These are phyloP conservation scores for Neurospora sp. DNA, from an alignment of 495 filamentous ascomycete species.

Conservation along the genomic window DNA sequence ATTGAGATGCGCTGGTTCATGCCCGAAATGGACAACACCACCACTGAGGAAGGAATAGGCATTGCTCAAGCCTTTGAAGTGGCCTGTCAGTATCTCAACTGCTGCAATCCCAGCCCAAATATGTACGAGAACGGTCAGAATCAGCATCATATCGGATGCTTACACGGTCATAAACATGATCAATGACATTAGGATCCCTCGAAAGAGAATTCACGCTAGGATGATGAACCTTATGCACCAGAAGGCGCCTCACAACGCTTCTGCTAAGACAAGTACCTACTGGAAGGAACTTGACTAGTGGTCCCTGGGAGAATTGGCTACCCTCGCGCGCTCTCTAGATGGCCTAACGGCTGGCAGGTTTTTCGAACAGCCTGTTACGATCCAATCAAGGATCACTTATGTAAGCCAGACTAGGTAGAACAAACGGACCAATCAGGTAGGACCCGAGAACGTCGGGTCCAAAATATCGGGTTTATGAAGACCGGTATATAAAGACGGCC, in stretches of 20 bases:
- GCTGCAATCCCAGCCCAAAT: not conserved
- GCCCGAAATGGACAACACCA: not conserved
- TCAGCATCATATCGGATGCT: not conserved
- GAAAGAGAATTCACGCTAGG: too few species aligned
- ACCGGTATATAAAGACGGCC: too few species aligned
- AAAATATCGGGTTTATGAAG: too few species aligned
- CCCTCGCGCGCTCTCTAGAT: too few species aligned
- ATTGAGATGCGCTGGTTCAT: not conserved
- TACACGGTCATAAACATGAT: not conserved
- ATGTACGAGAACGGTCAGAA: not conserved
- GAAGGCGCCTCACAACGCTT: not conserved
- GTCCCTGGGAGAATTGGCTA: too few species aligned
- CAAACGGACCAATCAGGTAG: too few species aligned
- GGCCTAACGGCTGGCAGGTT: too few species aligned
- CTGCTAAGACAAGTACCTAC: not conserved
- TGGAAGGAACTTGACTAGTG: not conserved
- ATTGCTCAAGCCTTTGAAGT: not conserved
- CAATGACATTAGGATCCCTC: not conserved
- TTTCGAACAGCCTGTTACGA: too few species aligned
- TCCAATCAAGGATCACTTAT: too few species aligned
- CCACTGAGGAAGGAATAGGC: not conserved
- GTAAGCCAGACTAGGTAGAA: too few species aligned
- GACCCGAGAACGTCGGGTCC: too few species aligned
- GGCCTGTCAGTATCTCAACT: not conserved
- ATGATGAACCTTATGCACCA: not conserved